Evolutionary conservation across 2,329 filamentous ascomycete genomes (phyloP).

Genomic region (Macrophomina phaseolina): DNA sequence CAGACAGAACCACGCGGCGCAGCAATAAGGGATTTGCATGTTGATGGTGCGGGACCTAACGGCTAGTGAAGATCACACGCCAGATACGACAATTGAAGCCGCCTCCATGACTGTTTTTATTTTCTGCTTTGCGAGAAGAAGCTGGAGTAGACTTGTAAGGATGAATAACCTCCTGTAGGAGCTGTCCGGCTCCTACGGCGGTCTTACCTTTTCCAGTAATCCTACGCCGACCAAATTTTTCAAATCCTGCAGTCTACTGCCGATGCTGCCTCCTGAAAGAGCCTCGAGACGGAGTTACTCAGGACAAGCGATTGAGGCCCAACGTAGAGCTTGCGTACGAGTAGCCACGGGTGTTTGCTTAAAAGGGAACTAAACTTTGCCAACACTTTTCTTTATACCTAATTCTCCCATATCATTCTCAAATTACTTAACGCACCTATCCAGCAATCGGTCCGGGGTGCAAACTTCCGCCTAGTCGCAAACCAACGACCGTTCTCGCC

Average conservation of each 20-base stretch:
- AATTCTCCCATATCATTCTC: too few species aligned
- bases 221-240: not conserved
- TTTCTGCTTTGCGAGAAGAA: not conserved
- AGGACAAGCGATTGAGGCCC: too few species aligned
- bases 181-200: not conserved
- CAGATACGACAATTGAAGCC: not conserved
- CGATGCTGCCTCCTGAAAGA: too few species aligned
- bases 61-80: not conserved
- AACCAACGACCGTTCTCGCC: too few species aligned
- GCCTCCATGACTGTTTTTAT: not conserved
- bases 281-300: too few species aligned
- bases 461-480: too few species aligned
- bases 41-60: not conserved
- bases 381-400: too few species aligned
- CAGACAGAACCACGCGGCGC: not conserved
- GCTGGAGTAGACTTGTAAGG: not conserved
- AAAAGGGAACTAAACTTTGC: too few species aligned
- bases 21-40: not conserved
- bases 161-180: not conserved
- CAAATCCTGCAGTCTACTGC: not conserved
- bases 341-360: too few species aligned
- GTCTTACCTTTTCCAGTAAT: not conserved
- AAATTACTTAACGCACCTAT: too few species aligned
- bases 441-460: too few species aligned
- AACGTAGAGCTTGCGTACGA: too few species aligned